Percentiles rank a stretch among this genome's conserved stretches.
Conservation (phyloP, 1,284 basidiomycete genomes). For the Boletus semigastroideus region DNA sequence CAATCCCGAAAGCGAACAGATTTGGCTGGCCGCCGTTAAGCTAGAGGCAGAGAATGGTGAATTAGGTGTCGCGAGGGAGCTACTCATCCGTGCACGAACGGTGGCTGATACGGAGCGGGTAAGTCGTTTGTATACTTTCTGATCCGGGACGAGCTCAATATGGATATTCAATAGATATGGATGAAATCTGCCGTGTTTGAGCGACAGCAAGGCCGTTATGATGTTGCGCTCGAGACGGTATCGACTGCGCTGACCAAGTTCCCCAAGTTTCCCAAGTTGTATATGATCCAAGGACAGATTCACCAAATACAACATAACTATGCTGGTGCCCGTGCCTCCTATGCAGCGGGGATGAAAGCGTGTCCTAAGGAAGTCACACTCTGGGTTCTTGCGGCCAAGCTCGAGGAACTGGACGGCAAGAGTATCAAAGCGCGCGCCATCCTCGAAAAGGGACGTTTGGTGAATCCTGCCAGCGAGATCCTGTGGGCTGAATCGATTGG, state of each 20-base stretch:
- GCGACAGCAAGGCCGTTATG: conserved; percentile 77
- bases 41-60: conserved; percentile 94
- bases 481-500: conserved; percentile 91
- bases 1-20: conserved; percentile 95
- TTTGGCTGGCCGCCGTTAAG: conserved; percentile 97
- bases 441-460: conserved; percentile 86
- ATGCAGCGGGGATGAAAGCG: conserved; percentile 76
- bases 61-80: conserved; percentile 78
- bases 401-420: conserved; percentile 87
- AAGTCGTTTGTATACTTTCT: conserved; percentile 27
- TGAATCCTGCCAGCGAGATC: conserved; percentile 80
- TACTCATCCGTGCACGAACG: conserved; percentile 84
- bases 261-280: conserved; percentile 86
- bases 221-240: conserved; percentile 75
- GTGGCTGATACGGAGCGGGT: conserved; percentile 92
- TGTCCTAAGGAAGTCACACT: conserved; percentile 82
- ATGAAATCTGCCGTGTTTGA: conserved; percentile 98
- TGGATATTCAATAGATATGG: conserved; percentile 71
- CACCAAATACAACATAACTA: conserved; percentile 62
- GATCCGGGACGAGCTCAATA: not conserved
- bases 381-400: conserved; percentile 85
- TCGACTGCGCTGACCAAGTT: conserved; percentile 78
- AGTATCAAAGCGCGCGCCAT: conserved; percentile 93
- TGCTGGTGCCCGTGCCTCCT: conserved; percentile 73
- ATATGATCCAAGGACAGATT: conserved; percentile 97